These are phyloP conservation scores for Rhipidocladum racemiflorum DNA, from an alignment of 176 grass and related monocot genomes.

Conservation along the genomic window DNA sequence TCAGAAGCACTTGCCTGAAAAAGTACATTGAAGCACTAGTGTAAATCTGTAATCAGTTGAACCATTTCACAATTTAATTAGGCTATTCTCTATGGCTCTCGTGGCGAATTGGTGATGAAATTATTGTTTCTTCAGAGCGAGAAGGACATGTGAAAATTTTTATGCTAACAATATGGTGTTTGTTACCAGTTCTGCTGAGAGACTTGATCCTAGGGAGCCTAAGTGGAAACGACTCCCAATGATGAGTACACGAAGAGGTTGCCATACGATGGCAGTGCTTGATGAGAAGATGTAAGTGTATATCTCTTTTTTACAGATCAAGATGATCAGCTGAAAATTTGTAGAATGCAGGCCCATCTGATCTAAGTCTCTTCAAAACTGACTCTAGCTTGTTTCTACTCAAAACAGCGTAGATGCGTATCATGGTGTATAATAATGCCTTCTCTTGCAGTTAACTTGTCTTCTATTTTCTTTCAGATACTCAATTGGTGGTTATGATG, in stretches of 20 bases:
- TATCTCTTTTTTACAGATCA: no score
- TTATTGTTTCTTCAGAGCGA: background rate
- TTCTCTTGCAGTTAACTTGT: no score
- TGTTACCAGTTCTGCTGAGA: slow-evolving; percentile 74
- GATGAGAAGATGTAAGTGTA: slow-evolving; percentile 66
- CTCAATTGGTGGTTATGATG: slow-evolving; percentile 65
- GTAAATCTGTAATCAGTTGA: slow-evolving; percentile 5
- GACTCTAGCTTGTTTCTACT: background rate
- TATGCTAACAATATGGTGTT: background rate
- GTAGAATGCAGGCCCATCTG: background rate
- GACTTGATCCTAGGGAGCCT: slow-evolving; percentile 73
- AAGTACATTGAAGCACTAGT: background rate
- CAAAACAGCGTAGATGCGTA: background rate
- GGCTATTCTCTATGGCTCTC: background rate
- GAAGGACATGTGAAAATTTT: background rate
- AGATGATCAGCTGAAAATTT: background rate
- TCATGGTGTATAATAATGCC: background rate
- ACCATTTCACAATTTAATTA: background rate
- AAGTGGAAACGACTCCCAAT: slow-evolving; percentile 62
- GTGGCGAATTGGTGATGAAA: background rate
- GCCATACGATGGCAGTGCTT: slow-evolving; percentile 56
- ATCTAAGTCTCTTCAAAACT: background rate
- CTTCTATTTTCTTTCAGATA: slow-evolving; percentile 45
- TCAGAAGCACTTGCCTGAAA: background rate
- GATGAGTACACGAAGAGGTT: slow-evolving; percentile 74